A percentile compares a stretch with the other conserved stretches of the same genome.
Conservation (phyloP, 225 moss, liverwort and hornwort species). For the Polytrichum formosum region DNA sequence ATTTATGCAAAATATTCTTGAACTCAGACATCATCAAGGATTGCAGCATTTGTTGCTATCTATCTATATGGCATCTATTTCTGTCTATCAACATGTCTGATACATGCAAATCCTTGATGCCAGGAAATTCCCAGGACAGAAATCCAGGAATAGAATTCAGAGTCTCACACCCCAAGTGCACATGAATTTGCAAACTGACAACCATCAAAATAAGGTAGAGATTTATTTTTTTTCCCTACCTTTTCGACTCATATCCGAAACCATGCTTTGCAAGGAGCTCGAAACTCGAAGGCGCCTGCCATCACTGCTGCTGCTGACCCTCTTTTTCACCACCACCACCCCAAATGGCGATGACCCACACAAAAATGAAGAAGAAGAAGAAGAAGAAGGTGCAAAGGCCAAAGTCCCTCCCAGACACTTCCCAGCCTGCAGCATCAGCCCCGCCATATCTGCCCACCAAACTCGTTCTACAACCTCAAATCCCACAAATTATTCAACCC, state of each 20-base stretch:
- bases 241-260: conserved; percentile 86
- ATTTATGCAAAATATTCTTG: too few species aligned
- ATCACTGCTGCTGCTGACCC: not conserved
- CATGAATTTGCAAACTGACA: not conserved
- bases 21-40: too few species aligned
- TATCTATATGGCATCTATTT: too few species aligned
- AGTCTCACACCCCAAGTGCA: too few species aligned
- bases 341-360: conserved; percentile 1
- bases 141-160: too few species aligned
- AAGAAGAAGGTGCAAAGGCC: conserved; percentile 21
- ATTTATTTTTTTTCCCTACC: conserved; percentile 28
- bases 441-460: conserved; percentile 30
- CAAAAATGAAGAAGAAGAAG: conserved; percentile 16
- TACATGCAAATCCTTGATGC: too few species aligned
- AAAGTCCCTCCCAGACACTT: conserved; percentile 5
- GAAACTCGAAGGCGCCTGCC: conserved; percentile 20
- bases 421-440: conserved; percentile 35
- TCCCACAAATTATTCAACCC: too few species aligned
- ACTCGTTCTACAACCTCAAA: too few species aligned
- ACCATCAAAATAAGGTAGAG: not conserved
- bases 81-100: too few species aligned
- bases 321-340: conserved; percentile 2
- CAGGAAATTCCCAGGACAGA: too few species aligned
- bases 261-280: conserved; percentile 72
- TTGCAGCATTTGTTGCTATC: too few species aligned